Evolutionary conservation across 2,329 filamentous ascomycete species (phyloP), one percentile per base, ranked within the genome.

Genomic region (Claviceps digitariae): DNA sequence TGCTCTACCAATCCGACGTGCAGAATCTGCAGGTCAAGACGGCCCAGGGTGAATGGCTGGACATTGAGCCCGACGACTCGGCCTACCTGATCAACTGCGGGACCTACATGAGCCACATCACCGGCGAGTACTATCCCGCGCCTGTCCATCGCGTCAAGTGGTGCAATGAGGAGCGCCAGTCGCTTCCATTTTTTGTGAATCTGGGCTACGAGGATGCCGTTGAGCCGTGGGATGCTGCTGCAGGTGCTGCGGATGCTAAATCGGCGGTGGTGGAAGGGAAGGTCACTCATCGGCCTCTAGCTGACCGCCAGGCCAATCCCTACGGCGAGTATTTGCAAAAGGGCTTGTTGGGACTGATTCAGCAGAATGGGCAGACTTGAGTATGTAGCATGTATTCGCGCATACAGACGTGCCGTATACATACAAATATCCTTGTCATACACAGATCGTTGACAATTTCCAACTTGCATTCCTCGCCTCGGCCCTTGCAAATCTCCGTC

Each of bases 11-110:
- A 49, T 54, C 55, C 9, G 51, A 54, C 23, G 53, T 54, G 50
- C 52, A 56, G 49, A 56, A 56, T 25, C 52, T 56, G 40, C 55
- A 56, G 31, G 55, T 56, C 52, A 46, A 54, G 50, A 54, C 52
- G 13, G 27, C 52, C 9, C 44, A 54, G 52, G 52, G 55, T 36
- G 20, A 25, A 7, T 56, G 55, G 55, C 45, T 48, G 31, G 54
- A 56, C 52, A 55, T 55, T 50, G 50, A 52, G 38, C 27, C 54
- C 8, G 54, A 55, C 27, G 54, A 56, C 48, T 29, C 54, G 20
- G 54, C 51, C 20, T 56, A 46, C 20, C 48, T 56, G 10, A 43
- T 54, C 52, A 54, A 54, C 45, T 54, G 48, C 20, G 54, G 54
- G 17, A 54, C 48, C 54, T 56, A 56, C 54, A 56, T 56, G 54